Percentiles rank a stretch among this genome's conserved stretches.
Evolutionary conservation across 352 stramenopile species (phyloP).

Genomic region (Phytophthora aleatoria): DNA sequence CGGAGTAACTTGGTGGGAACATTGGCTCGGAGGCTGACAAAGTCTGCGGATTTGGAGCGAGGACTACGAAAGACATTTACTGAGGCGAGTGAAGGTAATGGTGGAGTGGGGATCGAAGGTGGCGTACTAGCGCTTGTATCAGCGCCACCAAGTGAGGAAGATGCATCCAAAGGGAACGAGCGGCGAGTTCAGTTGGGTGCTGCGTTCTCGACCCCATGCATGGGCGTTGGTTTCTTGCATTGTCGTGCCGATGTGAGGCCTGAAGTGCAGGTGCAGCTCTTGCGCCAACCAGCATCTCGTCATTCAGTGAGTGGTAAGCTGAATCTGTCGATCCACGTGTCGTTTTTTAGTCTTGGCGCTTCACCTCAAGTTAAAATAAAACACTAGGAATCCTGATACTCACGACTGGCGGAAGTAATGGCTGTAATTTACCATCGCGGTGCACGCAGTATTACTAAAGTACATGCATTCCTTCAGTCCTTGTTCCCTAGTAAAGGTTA

Average conservation of each 20-base stretch:
- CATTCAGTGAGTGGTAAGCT: not conserved
- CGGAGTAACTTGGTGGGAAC: slow-evolving; percentile 43
- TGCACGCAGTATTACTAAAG: too few species aligned
- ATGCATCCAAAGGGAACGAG: not conserved
- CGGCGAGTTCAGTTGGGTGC: slow-evolving; percentile 49
- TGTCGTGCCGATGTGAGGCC: slow-evolving; percentile 15
- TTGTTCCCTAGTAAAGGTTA: too few species aligned
- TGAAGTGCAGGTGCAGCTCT: slow-evolving; percentile 52
- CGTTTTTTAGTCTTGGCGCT: slow-evolving; percentile 20
- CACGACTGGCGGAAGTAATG: too few species aligned
- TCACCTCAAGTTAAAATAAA: not conserved
- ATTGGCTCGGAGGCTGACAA: slow-evolving; percentile 39
- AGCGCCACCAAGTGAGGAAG: not conserved
- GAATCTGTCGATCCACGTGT: slow-evolving; percentile 36
- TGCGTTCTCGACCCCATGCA: slow-evolving; percentile 71
- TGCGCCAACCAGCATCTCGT: slow-evolving; percentile 35
- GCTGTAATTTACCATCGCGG: too few species aligned
- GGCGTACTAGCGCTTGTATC: slow-evolving; percentile 48
- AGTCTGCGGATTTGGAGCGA: slow-evolving; percentile 32
- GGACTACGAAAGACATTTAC: slow-evolving; percentile 43
- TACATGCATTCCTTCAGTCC: too few species aligned
- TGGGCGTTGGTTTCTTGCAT: slow-evolving; percentile 63
- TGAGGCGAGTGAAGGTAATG: slow-evolving; percentile 37
- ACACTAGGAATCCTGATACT: too few species aligned
- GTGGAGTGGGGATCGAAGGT: slow-evolving; percentile 52